These are phyloP conservation scores for Aureobasidium sp. DNA, from an alignment of 2,329 filamentous ascomycete genomes.

Conservation along the genomic window DNA sequence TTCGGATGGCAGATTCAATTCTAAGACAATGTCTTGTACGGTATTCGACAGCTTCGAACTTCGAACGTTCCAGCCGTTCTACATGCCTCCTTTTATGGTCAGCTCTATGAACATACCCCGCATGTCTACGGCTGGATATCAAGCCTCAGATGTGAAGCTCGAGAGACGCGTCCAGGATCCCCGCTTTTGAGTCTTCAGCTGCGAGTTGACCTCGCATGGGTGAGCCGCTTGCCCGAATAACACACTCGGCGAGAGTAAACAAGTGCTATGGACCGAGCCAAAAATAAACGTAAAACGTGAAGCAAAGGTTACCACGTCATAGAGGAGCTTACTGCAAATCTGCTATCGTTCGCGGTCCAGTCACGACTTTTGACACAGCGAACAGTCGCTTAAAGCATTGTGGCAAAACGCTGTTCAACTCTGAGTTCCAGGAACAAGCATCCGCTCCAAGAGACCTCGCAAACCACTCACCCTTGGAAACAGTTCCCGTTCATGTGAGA, in stretches of 20 bases:
- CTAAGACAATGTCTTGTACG: neutral
- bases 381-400: neutral
- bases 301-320: no score
- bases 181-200: neutral
- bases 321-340: no score
- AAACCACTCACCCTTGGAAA: neutral
- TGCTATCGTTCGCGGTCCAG: neutral
- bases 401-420: neutral
- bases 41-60: neutral
- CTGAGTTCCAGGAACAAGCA: no score
- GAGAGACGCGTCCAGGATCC: neutral
- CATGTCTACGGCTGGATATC: neutral
- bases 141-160: neutral
- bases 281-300: neutral
- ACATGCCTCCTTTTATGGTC: neutral
- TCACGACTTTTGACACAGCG: neutral
- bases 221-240: conserved; percentile 3
- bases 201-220: neutral
- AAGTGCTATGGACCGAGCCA: no score
- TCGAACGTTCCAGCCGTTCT: neutral
- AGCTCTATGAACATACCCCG: neutral
- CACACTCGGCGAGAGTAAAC: no score
- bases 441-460: neutral
- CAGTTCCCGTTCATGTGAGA: neutral
- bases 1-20: neutral